Evolutionary conservation across 345 rosid genomes (phyloP).

Genomic region (Citrus sinensis): DVS_A1.0 CM039166.1:19040501-19041000

Average conservation of each 20-base stretch:
- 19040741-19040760: constrained; percentile 4
- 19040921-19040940: constrained; percentile 5
- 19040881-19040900: constrained; percentile 9
- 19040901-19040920: constrained; percentile 5
- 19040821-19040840: not conserved
- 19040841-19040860: not conserved
- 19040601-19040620: not conserved
- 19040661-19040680: not conserved
- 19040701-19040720: constrained; percentile 1
- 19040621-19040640: not conserved
- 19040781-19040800: constrained; percentile 1
- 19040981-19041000: no score
- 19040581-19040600: not conserved
- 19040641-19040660: not conserved
- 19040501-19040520: not conserved
- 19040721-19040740: not conserved
- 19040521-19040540: not conserved
- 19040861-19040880: not conserved
- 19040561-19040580: not conserved
- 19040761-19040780: not conserved
- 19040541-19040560: not conserved
- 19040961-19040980: no score
- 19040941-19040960: not conserved
- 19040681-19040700: not conserved
- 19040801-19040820: not conserved